Evolutionary conservation across 2,329 filamentous ascomycete genomes (phyloP), one percentile per base, ranked within the genome.

Genomic region (Xylariaceae sp.): DNA sequence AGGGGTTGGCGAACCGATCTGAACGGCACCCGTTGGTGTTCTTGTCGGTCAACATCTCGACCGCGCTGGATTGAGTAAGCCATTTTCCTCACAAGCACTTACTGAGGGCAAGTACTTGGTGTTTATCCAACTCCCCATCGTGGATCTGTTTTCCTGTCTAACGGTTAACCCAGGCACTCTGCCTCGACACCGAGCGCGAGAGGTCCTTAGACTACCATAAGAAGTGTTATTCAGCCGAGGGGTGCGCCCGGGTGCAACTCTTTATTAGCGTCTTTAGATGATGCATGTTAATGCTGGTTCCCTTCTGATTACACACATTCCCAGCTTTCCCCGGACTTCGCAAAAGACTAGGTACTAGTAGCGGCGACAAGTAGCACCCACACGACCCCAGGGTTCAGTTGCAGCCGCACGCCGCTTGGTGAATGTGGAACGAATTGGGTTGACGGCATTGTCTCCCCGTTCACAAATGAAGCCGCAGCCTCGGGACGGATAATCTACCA

Each of bases 401-500:
- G 40, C 51, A 57, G 56, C 54, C 41, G 54, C 56, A 59, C 45
- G 37, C 40, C 54, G 53, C 56, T 48, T 54, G 51, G 47, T 53
- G 40, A 19, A 49, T 37, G 36, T 34, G 30, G 32, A 51, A 49
- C 52, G 37, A 47, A 49, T 47, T 49, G 47, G 40, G 41, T 13
- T 34, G 16, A 46, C 47, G 49, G 56, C 51, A 57, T 48, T 47
- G 29, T 36, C 21, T 42, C 51, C 50, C 49, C 54, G 51, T 59
- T 50, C 36, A 53, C 51, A 52, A 54, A 54, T 54, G 39, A 44
- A 47, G 41, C 47, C 49, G 32, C 50, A 36, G 37, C 32, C 21
- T 46, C 48, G 53, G 47, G 46, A 47, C 51, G 48, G 46, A 44
- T 54, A 52, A 52, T 56, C 50, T 47, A 48, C 45, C 53, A 52